Evolutionary conservation across 257 asterid genomes (phyloP).

Genomic region (Cinchona pubescens): DNA sequence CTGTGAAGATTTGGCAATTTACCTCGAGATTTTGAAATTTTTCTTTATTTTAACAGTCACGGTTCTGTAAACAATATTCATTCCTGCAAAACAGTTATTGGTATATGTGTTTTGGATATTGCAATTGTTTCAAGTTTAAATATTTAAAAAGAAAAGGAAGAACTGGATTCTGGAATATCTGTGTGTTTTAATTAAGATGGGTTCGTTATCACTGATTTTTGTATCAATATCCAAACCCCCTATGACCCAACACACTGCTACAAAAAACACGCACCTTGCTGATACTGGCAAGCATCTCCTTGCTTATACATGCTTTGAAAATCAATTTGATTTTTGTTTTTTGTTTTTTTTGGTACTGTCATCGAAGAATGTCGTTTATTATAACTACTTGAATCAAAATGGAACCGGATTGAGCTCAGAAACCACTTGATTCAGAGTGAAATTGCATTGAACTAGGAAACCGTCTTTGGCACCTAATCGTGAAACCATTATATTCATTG

Average conservation of each 20-base stretch:
- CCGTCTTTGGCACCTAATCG: background rate
- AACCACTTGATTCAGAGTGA: too few relatives aligned
- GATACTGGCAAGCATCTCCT: background rate
- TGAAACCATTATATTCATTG: background rate
- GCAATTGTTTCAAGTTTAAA: slow-evolving; percentile 3
- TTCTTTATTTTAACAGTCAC: background rate
- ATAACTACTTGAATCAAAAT: background rate
- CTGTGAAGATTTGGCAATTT: background rate
- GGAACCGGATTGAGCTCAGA: too few relatives aligned
- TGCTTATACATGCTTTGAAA: background rate
- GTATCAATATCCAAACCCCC: background rate
- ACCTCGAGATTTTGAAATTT: slow-evolving; percentile 1
- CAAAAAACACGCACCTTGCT: background rate
- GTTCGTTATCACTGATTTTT: too few relatives aligned
- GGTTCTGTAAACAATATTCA: background rate
- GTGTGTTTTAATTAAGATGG: background rate
- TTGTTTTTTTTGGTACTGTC: background rate
- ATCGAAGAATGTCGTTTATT: background rate
- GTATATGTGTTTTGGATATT: slow-evolving; percentile 1
- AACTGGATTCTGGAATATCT: background rate
- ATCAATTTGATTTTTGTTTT: too few relatives aligned
- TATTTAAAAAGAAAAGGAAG: background rate
- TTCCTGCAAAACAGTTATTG: background rate
- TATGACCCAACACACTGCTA: background rate
- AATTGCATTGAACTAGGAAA: background rate